A percentile compares a stretch with the other conserved stretches of the same genome.
These are phyloP conservation scores for Aspergillus luchuensis DNA, from an alignment of 2,329 filamentous ascomycete species.

Conservation along the genomic window DNA sequence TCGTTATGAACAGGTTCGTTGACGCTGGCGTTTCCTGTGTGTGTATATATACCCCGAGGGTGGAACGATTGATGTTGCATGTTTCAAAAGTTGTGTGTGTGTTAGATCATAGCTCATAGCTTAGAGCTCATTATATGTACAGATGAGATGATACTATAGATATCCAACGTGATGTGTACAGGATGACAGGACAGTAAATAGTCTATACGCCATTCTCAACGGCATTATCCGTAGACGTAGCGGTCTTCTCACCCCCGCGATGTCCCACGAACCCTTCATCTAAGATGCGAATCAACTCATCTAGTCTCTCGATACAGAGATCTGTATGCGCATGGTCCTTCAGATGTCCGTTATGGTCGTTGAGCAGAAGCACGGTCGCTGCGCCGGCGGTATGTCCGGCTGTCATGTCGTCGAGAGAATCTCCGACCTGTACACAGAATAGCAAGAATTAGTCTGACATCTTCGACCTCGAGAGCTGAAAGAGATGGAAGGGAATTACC, in stretches of 20 bases:
- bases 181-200: background rate
- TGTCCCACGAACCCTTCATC: conserved; percentile 71
- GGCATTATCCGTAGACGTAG: conserved; percentile 6
- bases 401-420: conserved; percentile 90
- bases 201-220: background rate
- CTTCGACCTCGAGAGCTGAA: too few species aligned
- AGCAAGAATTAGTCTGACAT: too few species aligned
- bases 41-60: background rate
- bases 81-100: background rate
- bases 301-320: conserved; percentile 68
- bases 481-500: conserved; percentile 21
- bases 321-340: conserved; percentile 75
- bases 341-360: conserved; percentile 74
- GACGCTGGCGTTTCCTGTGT: background rate
- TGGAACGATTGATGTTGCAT: background rate
- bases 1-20: conserved; percentile 1
- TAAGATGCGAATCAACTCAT: conserved; percentile 74
- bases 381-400: conserved; percentile 81
- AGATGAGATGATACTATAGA: background rate
- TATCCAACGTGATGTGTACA: background rate
- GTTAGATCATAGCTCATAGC: background rate
- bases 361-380: conserved; percentile 84
- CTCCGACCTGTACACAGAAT: conserved; percentile 53
- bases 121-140: background rate
- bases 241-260: conserved; percentile 21